A percentile compares a stretch with the other conserved stretches of the same genome.
These are phyloP conservation scores for Crithidia expoeki DNA, from an alignment of 208 protist genomes.

Conservation along the genomic window DNA sequence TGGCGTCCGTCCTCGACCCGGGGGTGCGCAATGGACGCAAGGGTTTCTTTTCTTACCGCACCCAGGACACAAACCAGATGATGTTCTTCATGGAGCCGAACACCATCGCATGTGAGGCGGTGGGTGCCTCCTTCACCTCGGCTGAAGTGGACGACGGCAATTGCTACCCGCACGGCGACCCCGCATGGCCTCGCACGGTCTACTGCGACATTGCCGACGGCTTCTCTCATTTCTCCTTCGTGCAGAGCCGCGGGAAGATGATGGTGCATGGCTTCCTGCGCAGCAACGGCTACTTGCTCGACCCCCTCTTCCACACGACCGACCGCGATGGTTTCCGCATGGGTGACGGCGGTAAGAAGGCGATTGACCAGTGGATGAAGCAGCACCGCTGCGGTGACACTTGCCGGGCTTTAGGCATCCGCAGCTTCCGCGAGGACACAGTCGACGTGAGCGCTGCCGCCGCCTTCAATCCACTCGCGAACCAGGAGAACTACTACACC, in stretches of 20 bases:
- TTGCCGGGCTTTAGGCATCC: conserved; percentile 40
- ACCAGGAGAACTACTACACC: conserved; percentile 31
- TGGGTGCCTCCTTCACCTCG: conserved; percentile 61
- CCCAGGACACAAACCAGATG: conserved; percentile 48
- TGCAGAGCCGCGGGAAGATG: conserved; percentile 31
- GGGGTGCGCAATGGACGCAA: conserved; percentile 22
- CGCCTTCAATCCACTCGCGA: conserved; percentile 22
- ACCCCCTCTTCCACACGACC: conserved; percentile 64
- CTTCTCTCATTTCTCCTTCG: conserved; percentile 72
- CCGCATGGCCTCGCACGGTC: conserved; percentile 25
- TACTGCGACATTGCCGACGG: conserved; percentile 67
- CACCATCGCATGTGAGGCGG: conserved; percentile 45
- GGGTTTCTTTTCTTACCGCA: conserved; percentile 69
- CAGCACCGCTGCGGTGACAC: conserved; percentile 62
- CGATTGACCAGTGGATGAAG: conserved; percentile 48
- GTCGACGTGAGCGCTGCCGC: conserved; percentile 5
- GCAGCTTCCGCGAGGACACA: conserved; percentile 10
- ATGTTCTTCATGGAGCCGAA: conserved; percentile 74
- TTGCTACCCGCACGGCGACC: conserved; percentile 33
- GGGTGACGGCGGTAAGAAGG: conserved; percentile 53
- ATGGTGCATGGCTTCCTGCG: conserved; percentile 59
- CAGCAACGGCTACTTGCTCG: conserved; percentile 55
- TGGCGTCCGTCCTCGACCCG: conserved; percentile 31
- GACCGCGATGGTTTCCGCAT: conserved; percentile 62
- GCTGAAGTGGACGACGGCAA: conserved; percentile 26